Conservation (phyloP, 257 asterid genomes). For the Coffea canephora region DNA sequence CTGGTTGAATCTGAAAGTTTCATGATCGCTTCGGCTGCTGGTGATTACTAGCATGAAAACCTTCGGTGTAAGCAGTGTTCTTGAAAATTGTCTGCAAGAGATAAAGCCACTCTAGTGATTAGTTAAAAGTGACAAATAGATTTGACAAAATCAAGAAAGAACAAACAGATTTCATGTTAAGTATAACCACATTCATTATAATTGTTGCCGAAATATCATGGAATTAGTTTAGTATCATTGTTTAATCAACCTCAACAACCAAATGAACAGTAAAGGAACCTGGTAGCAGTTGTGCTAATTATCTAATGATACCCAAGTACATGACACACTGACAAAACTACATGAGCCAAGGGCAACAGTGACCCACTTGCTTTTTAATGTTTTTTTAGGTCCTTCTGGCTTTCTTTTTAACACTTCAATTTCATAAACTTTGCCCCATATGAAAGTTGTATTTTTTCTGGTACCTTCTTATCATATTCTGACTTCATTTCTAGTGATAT, state of each 20-base stretch:
- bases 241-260: background rate
- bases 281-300: background rate
- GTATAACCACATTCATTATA: no score
- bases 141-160: background rate
- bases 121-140: background rate
- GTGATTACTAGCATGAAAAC: conserved; percentile 58
- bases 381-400: background rate
- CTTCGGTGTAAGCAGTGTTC: conserved; percentile 85
- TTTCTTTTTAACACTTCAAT: background rate
- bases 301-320: background rate
- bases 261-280: background rate
- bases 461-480: background rate
- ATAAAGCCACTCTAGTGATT: conserved; percentile 2
- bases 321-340: background rate
- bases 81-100: conserved; percentile 62
- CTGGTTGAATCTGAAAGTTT: background rate
- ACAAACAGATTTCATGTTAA: background rate
- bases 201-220: background rate
- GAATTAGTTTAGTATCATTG: background rate
- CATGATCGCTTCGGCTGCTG: conserved; percentile 42
- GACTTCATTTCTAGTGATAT: background rate
- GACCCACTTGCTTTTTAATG: background rate
- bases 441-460: background rate
- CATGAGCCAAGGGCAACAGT: background rate
- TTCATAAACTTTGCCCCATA: background rate